Percentiles rank a stretch among this genome's conserved stretches.
phyloP scores from a whole-genome alignment of 495 filamentous ascomycete genomes.

The Eremomyces bilateralis region DNA sequence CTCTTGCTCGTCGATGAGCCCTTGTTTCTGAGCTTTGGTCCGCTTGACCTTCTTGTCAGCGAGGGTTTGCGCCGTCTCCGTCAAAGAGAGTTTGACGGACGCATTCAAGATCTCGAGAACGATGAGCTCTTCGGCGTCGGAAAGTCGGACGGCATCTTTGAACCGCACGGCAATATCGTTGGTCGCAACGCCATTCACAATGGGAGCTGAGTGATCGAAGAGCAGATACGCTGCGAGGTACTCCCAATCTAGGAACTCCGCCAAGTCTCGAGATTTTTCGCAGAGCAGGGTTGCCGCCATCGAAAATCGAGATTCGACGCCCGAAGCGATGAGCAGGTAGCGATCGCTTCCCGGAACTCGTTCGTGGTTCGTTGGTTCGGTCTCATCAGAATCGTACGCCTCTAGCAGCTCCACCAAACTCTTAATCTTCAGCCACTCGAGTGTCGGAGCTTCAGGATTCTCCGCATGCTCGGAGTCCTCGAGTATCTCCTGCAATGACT shows the following conservation, averaged over 20 bases:
- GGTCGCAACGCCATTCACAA: constrained; percentile 22
- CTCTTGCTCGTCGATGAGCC: constrained; percentile 43
- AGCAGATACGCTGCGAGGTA: constrained; percentile 72
- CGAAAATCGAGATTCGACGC: constrained; percentile 56
- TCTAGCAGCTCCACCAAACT: constrained; percentile 67
- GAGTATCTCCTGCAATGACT: constrained; percentile 45
- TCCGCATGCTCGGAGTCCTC: constrained; percentile 29
- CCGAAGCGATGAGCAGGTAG: constrained; percentile 30
- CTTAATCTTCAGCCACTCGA: constrained; percentile 79
- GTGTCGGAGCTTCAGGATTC: constrained; percentile 49
- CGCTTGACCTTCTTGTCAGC: constrained; percentile 15
- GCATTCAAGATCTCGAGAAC: constrained; percentile 72
- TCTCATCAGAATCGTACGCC: constrained; percentile 33
- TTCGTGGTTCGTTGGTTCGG: constrained; percentile 18
- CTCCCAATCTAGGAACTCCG: constrained; percentile 70
- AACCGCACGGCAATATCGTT: constrained; percentile 31
- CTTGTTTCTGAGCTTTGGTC: constrained; percentile 33
- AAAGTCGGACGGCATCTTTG: constrained; percentile 44
- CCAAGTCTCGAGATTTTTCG: constrained; percentile 54
- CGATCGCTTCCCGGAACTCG: constrained; percentile 8
- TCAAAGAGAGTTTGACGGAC: constrained; percentile 44
- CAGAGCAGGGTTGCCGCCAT: constrained; percentile 71
- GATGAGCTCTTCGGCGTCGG: constrained; percentile 58
- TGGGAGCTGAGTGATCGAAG: constrained; percentile 57
- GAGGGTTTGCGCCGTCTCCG: constrained; percentile 24